Base-by-base conservation (phyloP, 2,329 filamentous ascomycete species). In the Neonectria sp. region DNA sequence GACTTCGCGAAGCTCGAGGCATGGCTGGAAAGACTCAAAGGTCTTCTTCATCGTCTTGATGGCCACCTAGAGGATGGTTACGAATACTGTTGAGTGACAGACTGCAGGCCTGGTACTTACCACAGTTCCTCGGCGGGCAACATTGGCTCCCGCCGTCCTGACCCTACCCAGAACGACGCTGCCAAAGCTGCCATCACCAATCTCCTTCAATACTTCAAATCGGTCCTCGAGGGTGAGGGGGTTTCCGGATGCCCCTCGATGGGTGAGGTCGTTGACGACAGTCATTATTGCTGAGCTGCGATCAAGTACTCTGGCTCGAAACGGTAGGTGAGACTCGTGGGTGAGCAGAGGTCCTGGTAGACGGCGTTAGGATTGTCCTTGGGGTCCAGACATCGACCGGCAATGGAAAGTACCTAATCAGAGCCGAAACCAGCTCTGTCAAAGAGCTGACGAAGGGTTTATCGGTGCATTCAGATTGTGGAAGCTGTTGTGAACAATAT, bases 21-120 rank as follows among this genome's bases (percentile, higher is more conserved):
- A 99, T 59, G 95, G 93, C 17, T 89, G 85, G 78, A 98, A 95
- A 2, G 94, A 97, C 75, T 98, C 95, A 76, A 98, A 99, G 0
- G 93, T 95, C 89, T 99, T 99, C 88, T 99, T 99, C 96, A 99
- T 99, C 6, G 96, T 98, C 84, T 99, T 99, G 84, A 99, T 98
- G 49, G 96, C 96, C 76, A 99, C 93, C 96, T 98, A 62, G 48
- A 64, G 61, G 63, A 46, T 53, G 62, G 69, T 75, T 69, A 73
- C 59, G 51, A 33, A 59, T 55, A 53, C 57, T 63, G 60, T 71
- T 63, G 63, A 60, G 63, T 58, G 60, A 62, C 43, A 48, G n/a
- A 37, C 53, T 67, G 63, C 25, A 49, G 48, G 65, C 60, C 65
- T 55, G 27, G 37, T 71, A 86, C 91, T 87, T 91, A 98, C 95